phyloP scores from a whole-genome alignment of 306 rosid genomes.

The Cucurbita argyrosperma region DNA sequence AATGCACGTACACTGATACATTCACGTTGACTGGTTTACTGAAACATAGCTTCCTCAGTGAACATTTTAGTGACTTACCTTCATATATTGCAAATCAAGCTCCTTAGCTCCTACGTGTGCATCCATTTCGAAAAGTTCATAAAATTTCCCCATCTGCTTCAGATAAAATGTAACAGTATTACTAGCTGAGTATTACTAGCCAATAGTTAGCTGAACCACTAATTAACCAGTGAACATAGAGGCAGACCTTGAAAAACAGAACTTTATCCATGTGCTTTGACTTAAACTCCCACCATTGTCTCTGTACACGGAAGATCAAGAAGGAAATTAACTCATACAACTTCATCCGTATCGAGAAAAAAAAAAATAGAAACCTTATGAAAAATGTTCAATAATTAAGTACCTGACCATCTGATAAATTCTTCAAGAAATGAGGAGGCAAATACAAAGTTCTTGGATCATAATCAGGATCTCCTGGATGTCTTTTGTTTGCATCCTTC shows the following conservation, averaged over 20 bases:
- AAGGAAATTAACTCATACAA: neutral
- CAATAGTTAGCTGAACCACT: conserved; percentile 1
- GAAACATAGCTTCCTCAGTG: neutral
- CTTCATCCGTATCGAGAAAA: neutral
- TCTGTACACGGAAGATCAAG: conserved; percentile 25
- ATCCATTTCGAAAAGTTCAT: conserved; percentile 96
- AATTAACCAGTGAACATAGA: conserved; percentile 6
- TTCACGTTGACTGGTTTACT: neutral
- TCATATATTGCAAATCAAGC: conserved; percentile 87
- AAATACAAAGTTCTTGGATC: conserved; percentile 69
- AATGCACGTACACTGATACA: neutral
- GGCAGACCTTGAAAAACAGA: conserved; percentile 69
- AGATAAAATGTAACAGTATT: conserved; percentile 9
- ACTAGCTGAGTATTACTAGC: conserved; percentile 14
- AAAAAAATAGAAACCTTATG: neutral
- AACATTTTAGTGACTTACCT: conserved; percentile 28
- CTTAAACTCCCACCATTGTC: conserved; percentile 99
- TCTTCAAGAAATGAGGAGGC: conserved; percentile 58
- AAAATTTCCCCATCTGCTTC: conserved; percentile 87
- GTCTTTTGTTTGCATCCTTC: conserved; percentile 55
- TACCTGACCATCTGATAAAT: conserved; percentile 77
- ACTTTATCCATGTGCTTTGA: conserved; percentile 92
- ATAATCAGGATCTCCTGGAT: conserved; percentile 58
- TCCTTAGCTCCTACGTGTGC: conserved; percentile 82
- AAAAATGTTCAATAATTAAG: neutral